Conservation (phyloP, 2,329 filamentous ascomycete species). For the Tolypocladium tropicale region DNA sequence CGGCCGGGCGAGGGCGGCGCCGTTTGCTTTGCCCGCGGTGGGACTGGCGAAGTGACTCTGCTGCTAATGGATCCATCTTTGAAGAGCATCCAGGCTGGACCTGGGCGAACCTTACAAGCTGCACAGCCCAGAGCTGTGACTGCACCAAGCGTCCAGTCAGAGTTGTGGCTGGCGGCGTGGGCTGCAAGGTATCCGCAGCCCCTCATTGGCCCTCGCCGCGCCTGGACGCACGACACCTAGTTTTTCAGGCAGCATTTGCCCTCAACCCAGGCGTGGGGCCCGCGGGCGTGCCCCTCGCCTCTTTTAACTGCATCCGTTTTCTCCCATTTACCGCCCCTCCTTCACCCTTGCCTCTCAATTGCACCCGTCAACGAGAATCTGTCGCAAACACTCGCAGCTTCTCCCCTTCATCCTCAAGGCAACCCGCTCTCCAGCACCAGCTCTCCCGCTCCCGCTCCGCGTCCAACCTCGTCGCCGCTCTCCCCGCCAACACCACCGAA, state of each 20-base stretch:
- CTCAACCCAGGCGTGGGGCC: background rate
- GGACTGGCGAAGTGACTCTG: too few species aligned
- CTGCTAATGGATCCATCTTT: too few species aligned
- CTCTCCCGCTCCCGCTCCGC: background rate
- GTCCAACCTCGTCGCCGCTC: background rate
- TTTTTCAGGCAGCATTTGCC: conserved; percentile 3
- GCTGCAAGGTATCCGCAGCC: background rate
- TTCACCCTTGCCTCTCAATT: background rate
- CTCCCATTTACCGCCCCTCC: conserved; percentile 2
- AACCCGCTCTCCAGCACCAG: background rate
- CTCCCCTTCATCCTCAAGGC: too few species aligned
- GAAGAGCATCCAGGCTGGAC: too few species aligned
- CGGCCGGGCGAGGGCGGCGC: too few species aligned
- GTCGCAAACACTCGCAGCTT: background rate
- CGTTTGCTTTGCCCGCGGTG: too few species aligned
- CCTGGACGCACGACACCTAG: background rate
- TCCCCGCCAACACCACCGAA: conserved; percentile 4
- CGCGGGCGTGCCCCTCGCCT: conserved; percentile 2
- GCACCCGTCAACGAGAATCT: background rate
- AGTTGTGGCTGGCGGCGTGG: background rate
- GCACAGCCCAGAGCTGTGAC: background rate
- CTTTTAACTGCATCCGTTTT: conserved; percentile 3
- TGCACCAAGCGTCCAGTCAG: background rate
- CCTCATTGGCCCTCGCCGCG: background rate
- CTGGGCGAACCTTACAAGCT: too few species aligned